These are phyloP conservation scores for Cladosporium halotolerans DNA, from an alignment of 2,329 filamentous ascomycete genomes.

Conservation along the genomic window DNA sequence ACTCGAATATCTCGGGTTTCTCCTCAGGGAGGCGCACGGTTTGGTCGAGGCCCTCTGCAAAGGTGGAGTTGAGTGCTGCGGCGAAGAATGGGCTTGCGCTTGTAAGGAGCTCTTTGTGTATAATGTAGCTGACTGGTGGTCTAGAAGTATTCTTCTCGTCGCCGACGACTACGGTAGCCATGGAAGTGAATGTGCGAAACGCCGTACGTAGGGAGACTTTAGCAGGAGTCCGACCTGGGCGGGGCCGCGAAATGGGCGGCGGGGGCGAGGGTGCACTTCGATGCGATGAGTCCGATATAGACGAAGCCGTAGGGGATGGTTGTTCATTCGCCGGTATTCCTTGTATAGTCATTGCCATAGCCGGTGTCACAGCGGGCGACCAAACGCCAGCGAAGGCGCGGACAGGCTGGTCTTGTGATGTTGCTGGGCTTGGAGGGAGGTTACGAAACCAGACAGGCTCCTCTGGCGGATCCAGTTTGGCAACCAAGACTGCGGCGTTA, in stretches of 20 bases:
- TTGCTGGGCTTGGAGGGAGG: slow-evolving; percentile 18
- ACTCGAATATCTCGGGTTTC: slow-evolving; percentile 41
- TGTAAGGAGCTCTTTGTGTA: slow-evolving; percentile 46
- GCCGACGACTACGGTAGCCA: slow-evolving; percentile 37
- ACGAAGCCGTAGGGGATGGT: slow-evolving; percentile 21
- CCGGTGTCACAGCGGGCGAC: slow-evolving; percentile 12
- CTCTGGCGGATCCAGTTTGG: slow-evolving; percentile 25
- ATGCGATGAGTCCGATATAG: slow-evolving; percentile 7
- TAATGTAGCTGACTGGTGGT: slow-evolving; percentile 34
- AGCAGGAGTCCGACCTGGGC: slow-evolving; percentile 20
- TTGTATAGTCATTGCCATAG: slow-evolving; percentile 15
- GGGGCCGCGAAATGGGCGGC: neutral
- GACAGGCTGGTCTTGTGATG: slow-evolving; percentile 12
- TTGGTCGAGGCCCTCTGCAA: slow-evolving; percentile 40
- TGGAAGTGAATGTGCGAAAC: slow-evolving; percentile 35
- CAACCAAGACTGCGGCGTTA: neutral
- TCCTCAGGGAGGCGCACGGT: slow-evolving; percentile 40
- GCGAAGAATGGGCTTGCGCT: slow-evolving; percentile 45
- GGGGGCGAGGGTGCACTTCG: neutral
- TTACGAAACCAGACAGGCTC: slow-evolving; percentile 28
- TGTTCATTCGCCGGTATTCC: slow-evolving; percentile 24
- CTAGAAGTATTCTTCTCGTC: slow-evolving; percentile 20
- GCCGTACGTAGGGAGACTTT: slow-evolving; percentile 32
- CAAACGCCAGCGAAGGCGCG: slow-evolving; percentile 9
- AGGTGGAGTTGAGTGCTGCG: slow-evolving; percentile 43